A percentile compares a stretch with the other conserved stretches of the same genome.
Conservation (phyloP, 305 asterid genomes). For the Fraxinus xanthoxyloides region DNA sequence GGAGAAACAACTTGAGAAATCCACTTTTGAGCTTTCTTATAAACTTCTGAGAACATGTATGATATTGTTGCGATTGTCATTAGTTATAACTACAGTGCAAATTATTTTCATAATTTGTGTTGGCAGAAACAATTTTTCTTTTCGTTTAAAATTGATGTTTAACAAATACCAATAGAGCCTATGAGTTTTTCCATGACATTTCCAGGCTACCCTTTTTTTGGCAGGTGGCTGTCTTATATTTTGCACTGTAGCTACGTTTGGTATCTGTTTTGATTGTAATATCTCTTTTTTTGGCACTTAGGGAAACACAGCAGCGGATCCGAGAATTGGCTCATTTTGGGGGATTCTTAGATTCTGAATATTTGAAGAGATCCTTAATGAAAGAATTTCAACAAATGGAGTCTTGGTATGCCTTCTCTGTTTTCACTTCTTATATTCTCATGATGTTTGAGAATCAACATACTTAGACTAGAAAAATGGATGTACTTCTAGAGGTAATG, state of each 20-base stretch:
- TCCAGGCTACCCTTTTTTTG: background rate
- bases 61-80: background rate
- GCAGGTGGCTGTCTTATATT: background rate
- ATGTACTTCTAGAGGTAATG: background rate
- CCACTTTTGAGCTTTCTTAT: background rate
- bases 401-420: slow-evolving; percentile 49
- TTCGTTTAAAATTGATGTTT: slow-evolving; percentile 5
- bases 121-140: background rate
- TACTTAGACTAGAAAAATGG: background rate
- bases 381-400: slow-evolving; percentile 77
- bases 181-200: background rate
- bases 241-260: slow-evolving; percentile 1
- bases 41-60: background rate
- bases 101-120: slow-evolving; percentile 6
- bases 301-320: slow-evolving; percentile 71
- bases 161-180: background rate
- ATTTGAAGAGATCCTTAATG: slow-evolving; percentile 72
- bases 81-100: background rate
- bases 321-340: slow-evolving; percentile 74
- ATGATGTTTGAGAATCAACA: slow-evolving; percentile 2
- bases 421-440: slow-evolving; percentile 21
- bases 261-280: slow-evolving; percentile 16
- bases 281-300: slow-evolving; percentile 30
- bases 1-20: background rate
- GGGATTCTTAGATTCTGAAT: slow-evolving; percentile 76